Evolutionary conservation across 768 basidiomycete genomes (phyloP).

Genomic region (Ephemerocybe angulata): DNA sequence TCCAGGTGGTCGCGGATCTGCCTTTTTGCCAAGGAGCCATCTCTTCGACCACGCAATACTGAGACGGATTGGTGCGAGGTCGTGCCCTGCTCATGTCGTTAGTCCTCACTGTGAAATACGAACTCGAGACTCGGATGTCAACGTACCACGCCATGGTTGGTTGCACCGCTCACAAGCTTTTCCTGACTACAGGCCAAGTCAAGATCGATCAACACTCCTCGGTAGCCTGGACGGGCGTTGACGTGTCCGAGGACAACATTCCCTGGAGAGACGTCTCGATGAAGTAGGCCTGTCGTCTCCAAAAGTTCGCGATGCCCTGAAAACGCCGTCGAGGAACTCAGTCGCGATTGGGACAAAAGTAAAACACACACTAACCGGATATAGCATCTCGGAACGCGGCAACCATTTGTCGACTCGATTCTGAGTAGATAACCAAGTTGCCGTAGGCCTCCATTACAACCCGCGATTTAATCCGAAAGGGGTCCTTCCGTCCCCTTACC

Average conservation of each 20-base stretch:
- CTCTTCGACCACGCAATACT: neutral
- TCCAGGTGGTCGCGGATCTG: constrained; percentile 2
- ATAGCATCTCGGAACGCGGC: neutral
- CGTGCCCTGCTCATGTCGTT: neutral
- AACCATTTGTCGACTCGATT: neutral
- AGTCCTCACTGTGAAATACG: neutral
- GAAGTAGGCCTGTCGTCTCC: neutral
- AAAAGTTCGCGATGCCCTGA: neutral
- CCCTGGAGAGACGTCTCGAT: constrained; percentile 13
- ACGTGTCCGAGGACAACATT: constrained; percentile 10
- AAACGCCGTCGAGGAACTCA: neutral
- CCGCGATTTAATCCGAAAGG: neutral
- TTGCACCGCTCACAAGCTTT: neutral
- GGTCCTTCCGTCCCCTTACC: neutral
- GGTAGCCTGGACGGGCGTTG: neutral
- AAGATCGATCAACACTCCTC: constrained; percentile 13
- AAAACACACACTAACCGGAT: neutral
- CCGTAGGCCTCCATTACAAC: neutral
- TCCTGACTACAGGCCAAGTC: constrained; percentile 6
- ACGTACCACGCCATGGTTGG: neutral
- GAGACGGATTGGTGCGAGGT: neutral
- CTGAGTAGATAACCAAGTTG: neutral
- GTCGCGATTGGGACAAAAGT: neutral
- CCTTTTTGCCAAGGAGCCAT: neutral
- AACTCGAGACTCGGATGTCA: neutral